Evolutionary conservation across 2,329 filamentous ascomycete genomes (phyloP).

Genomic region (Epichloe hybrida): DNA sequence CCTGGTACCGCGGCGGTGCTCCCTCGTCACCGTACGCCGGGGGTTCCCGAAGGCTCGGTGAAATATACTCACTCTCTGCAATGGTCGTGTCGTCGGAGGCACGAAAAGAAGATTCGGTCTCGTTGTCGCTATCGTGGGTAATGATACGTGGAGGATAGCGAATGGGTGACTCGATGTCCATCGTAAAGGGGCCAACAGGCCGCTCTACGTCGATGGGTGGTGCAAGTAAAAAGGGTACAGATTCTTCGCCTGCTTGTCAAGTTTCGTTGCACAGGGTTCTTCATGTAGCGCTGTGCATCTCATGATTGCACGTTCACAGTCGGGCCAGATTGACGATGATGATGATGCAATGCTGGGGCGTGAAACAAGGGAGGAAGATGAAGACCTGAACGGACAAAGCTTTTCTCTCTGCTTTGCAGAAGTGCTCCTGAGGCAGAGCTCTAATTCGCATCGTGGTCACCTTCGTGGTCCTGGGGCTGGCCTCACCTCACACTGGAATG

Average conservation of each 20-base stretch:
- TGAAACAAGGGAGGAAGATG: neutral
- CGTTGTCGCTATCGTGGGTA: constrained; percentile 1
- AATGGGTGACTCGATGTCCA: constrained; percentile 7
- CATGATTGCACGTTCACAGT: neutral
- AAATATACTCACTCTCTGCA: constrained; percentile 3
- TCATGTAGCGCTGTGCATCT: neutral
- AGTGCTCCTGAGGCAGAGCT: neutral
- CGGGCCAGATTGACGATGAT: neutral
- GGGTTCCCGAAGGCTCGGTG: constrained; percentile 7
- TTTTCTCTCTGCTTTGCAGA: neutral
- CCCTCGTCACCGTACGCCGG: constrained; percentile 10
- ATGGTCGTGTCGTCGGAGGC: constrained; percentile 6
- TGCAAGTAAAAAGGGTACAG: neutral
- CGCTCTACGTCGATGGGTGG: neutral
- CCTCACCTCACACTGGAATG: constrained; percentile 4
- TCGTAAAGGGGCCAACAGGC: neutral
- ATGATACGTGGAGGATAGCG: constrained; percentile 6
- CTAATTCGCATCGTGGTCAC: neutral
- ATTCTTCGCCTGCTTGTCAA: neutral
- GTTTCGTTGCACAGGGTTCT: neutral
- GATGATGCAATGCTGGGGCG: neutral
- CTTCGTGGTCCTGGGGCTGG: neutral
- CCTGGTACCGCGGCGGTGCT: constrained; percentile 9
- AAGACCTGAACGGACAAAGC: neutral
- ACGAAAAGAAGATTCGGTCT: neutral